Evolutionary conservation across 2,329 filamentous ascomycete genomes (phyloP), one percentile per base, ranked within the genome.

Genomic region (Phoma sp.): DNA sequence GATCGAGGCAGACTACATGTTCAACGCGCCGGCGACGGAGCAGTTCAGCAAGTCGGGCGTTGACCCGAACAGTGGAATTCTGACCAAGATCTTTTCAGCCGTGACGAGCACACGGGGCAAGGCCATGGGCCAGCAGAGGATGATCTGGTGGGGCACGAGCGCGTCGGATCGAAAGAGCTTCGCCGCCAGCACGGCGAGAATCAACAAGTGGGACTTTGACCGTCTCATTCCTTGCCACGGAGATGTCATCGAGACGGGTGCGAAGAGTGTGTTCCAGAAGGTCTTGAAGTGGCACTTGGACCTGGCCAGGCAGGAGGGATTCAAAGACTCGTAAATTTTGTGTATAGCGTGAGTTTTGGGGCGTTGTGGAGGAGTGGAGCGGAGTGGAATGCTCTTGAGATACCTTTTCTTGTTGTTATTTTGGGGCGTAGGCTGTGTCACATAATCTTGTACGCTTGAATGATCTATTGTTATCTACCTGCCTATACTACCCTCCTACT

Each of bases 191-290:
- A 78, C 92, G 36, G 78, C 76, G 63, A 82, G 83, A 57, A 94
- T 98, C 60, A 81, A 86, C 48, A 73, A 76, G 50, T 99, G 94
- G 94, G 88, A 94, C 55, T 96, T 97, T 72, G 85, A 88, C 61
- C 87, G 87, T 35, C 82, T 98, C 45, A 87, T 99, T 56, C 92
- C 94, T 0, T 98, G 94, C 74, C 95, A 99, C 76, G 95, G 95
- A 8, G 95, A 99, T 77, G 88, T 90, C 15, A 87, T 98, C 62
- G 88, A 95, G 74, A 83, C 73, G 1, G 84, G 81, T 3, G 92
- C 84, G 9, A 96, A 96, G 81, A 83, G 83, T 10, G 80, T 90
- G 15, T 96, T 94, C 63, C 79, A 83, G 67, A 91, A 90, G 74
- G 82, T 96, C 12, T 91, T 96, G 76, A 84, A 84, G 67, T 97